Base-by-base conservation (phyloP, 2,329 filamentous ascomycete genomes). In the Didymella pomorum region DNA sequence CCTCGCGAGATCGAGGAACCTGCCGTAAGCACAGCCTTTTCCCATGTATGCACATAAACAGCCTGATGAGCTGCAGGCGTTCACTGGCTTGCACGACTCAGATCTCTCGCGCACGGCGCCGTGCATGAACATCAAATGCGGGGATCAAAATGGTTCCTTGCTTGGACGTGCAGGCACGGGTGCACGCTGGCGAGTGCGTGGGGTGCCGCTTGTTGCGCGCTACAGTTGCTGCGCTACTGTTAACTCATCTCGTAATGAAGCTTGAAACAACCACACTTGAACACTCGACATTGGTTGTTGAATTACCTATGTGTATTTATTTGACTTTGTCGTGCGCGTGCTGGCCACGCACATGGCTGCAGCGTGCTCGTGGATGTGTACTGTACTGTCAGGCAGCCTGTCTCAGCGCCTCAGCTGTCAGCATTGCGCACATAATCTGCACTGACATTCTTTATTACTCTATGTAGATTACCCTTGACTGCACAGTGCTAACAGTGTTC, bases 241-340 rank as follows among this genome's bases (percentile, higher is more conserved):
- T 16, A 23, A 53, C 33, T 41, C 55, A 52, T 57, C 33, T 43
- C 55, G 55, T 57, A 48, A 57, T 57, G 25, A 35, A 43, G 55
- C 55, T 43, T 48, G 42, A 52, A 46, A 29, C 46, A 46, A 46
- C 47, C 20, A 50, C 35, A 39, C 31, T n/a, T n/a, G 31, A 35
- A n/a, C 31, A 35, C 9, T 35, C 7, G 11, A 31, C 29, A 31
- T 31, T 31, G 29, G 29, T 31, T 31, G 29, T 31, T 31, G 29
- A 14, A 14, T 31, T 31, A 31, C 14, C 29, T 31, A 2, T 2
- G 29, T 31, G 29, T 14, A 14, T 2, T 31, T 14, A 14, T 2
- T 31, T 31, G 29, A 31, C 12, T 12, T 31, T 31, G 11, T 25
- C 23, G 3, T 7, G 23, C 23, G 23, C 23, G 23, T 25, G 23